These are phyloP conservation scores for Stachybotrys chartarum DNA, from an alignment of 2,329 filamentous ascomycete species.

Conservation along the genomic window DNA sequence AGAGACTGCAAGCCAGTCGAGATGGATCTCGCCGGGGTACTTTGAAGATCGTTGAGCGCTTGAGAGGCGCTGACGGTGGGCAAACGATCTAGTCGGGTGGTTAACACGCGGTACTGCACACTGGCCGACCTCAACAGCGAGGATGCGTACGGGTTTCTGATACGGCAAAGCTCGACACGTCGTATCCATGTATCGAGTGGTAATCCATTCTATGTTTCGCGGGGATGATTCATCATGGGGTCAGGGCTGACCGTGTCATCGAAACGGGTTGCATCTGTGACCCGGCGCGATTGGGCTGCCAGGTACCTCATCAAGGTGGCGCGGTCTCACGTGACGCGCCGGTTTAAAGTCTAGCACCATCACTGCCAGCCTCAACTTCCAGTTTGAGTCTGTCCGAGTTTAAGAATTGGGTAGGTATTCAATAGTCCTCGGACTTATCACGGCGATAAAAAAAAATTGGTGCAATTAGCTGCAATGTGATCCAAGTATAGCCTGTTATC, in stretches of 20 bases:
- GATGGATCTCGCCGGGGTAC: constrained; percentile 41
- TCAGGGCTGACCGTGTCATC: too few relatives aligned
- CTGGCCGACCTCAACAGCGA: background rate
- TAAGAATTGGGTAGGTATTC: background rate
- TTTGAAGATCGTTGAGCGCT: constrained; percentile 54
- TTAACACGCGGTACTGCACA: background rate
- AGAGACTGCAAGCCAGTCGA: constrained; percentile 49
- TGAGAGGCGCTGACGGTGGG: constrained; percentile 72
- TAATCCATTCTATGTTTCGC: constrained; percentile 42
- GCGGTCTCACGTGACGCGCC: background rate
- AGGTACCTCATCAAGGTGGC: background rate
- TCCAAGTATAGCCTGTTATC: too few relatives aligned
- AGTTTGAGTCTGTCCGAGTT: too few relatives aligned
- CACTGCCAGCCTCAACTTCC: background rate
- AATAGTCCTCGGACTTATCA: too few relatives aligned
- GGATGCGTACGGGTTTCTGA: constrained; percentile 41
- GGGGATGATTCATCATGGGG: background rate
- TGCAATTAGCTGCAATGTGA: too few relatives aligned
- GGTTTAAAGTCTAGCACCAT: background rate
- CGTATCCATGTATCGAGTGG: constrained; percentile 51
- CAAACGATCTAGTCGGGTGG: constrained; percentile 53
- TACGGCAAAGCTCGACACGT: constrained; percentile 53
- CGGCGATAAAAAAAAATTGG: too few relatives aligned
- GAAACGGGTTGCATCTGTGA: too few relatives aligned
- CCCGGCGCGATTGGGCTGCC: too few relatives aligned